Evolutionary conservation across 768 basidiomycete genomes (phyloP).

Genomic region (Suillus clintonianus): DNA sequence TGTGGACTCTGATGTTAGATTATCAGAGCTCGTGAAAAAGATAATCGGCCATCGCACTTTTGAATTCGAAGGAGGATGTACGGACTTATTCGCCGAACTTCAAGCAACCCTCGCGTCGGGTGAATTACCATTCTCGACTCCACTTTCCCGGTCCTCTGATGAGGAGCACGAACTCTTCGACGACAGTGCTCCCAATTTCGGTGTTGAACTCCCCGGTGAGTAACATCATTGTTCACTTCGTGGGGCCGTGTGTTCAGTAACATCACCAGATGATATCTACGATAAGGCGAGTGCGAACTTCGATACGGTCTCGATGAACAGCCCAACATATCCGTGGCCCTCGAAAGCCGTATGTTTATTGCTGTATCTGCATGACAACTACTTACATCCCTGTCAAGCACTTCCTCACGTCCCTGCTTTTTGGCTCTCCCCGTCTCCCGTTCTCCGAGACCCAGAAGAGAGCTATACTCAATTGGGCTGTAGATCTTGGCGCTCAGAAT

Average conservation of each 20-base stretch:
- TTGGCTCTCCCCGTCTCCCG: slow-evolving; percentile 29
- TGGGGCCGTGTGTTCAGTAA: too few species aligned
- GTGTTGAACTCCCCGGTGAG: background rate
- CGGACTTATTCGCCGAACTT: background rate
- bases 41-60: background rate
- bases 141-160: background rate
- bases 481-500: slow-evolving; percentile 25
- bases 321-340: slow-evolving; percentile 9
- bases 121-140: background rate
- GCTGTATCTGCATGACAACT: slow-evolving; percentile 9
- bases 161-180: background rate
- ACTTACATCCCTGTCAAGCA: slow-evolving; percentile 13
- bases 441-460: slow-evolving; percentile 32
- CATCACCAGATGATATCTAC: background rate
- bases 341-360: slow-evolving; percentile 1
- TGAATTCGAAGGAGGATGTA: background rate
- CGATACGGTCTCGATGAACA: slow-evolving; percentile 34
- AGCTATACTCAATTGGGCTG: slow-evolving; percentile 30
- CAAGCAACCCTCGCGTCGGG: background rate
- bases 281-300: background rate
- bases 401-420: slow-evolving; percentile 31
- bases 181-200: background rate
- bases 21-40: background rate
- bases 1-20: too few species aligned
- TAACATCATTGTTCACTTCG: background rate